A percentile compares a stretch with the other conserved stretches of the same genome.
Evolutionary conservation across 2,329 filamentous ascomycete species (phyloP).

Genomic region (Paecilomyces sp.): DNA sequence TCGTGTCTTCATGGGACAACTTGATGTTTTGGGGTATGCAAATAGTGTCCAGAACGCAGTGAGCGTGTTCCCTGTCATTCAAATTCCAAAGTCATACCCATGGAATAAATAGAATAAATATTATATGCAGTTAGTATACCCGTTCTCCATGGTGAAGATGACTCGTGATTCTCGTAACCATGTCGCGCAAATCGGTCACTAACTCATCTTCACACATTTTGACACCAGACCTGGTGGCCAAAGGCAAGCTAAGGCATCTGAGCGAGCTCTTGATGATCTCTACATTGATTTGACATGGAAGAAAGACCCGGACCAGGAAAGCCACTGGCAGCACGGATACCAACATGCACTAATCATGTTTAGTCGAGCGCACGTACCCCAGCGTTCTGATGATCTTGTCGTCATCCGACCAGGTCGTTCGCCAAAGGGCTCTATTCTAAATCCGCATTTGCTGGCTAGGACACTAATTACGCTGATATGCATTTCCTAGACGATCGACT

Average conservation of each 20-base stretch:
- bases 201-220: neutral
- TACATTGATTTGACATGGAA: neutral
- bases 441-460: neutral
- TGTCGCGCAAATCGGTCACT: neutral
- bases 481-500: neutral
- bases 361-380: neutral
- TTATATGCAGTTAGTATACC: no score
- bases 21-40: neutral
- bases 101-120: neutral
- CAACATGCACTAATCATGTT: neutral
- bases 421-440: neutral
- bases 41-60: no score
- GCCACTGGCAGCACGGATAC: neutral
- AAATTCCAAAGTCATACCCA: slow-evolving; percentile 4
- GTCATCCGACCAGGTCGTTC: neutral
- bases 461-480: neutral
- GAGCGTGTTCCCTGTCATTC: neutral
- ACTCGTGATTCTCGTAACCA: slow-evolving; percentile 9
- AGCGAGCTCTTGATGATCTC: neutral
- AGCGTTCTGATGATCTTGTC: neutral
- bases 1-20: neutral
- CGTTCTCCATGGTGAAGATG: neutral
- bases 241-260: no score
- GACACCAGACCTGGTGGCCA: no score
- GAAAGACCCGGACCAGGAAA: neutral